Evolutionary conservation across 176 grass and related monocot genomes (phyloP).

Genomic region (Paspalum vaginatum): DNA sequence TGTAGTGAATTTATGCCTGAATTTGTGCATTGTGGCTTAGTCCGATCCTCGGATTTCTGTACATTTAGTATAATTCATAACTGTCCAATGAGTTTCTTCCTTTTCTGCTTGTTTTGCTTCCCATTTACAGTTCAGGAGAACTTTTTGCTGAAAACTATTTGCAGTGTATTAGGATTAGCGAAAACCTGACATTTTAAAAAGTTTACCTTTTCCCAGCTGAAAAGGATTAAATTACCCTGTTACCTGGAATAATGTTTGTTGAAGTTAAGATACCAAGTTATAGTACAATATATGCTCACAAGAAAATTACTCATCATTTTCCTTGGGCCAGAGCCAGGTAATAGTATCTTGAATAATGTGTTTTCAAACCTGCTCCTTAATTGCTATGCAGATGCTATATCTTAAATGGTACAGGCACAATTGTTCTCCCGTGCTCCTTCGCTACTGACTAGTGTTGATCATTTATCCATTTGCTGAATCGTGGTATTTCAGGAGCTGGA

Average conservation of each 20-base stretch:
- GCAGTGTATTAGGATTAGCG: neutral
- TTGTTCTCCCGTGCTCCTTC: neutral
- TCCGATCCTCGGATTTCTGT: neutral
- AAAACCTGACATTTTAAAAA: neutral
- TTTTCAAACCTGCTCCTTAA: slow-evolving; percentile 13
- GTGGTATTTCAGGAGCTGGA: slow-evolving; percentile 72
- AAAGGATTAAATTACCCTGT: neutral
- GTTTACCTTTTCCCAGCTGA: neutral
- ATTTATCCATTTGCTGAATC: slow-evolving; percentile 1
- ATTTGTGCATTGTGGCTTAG: neutral
- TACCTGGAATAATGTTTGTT: neutral
- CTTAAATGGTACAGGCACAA: neutral
- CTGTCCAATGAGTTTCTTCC: neutral
- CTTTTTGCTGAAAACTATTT: neutral
- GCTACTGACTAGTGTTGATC: neutral
- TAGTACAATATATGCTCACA: slow-evolving; percentile 1
- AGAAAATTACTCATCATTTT: neutral
- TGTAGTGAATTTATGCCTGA: neutral
- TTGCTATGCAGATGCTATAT: neutral
- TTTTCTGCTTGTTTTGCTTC: neutral
- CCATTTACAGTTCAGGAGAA: neutral
- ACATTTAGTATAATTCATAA: neutral
- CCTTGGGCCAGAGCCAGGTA: neutral
- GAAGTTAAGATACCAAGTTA: neutral
- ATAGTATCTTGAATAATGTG: neutral